A percentile compares a stretch with the other conserved stretches of the same genome.
These are phyloP conservation scores for Lojkania enalia DNA, from an alignment of 2,329 filamentous ascomycete species.

Conservation along the genomic window DNA sequence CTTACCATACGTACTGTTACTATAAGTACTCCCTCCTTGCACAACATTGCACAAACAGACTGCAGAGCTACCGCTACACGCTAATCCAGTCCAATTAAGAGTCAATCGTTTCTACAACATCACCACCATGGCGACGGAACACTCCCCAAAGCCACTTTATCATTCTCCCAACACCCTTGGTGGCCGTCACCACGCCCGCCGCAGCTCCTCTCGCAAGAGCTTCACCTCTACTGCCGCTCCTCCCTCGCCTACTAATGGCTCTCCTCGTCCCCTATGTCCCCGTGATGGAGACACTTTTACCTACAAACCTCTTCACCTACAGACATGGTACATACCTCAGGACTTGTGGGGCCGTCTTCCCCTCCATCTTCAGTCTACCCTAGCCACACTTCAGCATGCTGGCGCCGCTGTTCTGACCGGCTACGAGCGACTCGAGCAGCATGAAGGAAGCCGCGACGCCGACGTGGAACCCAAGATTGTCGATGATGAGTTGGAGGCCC, in stretches of 20 bases:
- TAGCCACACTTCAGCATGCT: slow-evolving; percentile 47
- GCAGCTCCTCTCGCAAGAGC: slow-evolving; percentile 33
- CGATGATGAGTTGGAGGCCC: slow-evolving; percentile 27
- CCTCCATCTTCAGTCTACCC: slow-evolving; percentile 31
- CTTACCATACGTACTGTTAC: too few species aligned
- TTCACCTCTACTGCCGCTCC: slow-evolving; percentile 24
- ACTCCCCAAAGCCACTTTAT: slow-evolving; percentile 25
- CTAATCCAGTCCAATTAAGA: too few species aligned
- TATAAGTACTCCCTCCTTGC: too few species aligned
- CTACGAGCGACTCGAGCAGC: slow-evolving; percentile 36
- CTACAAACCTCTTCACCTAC: slow-evolving; percentile 43
- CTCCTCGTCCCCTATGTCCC: slow-evolving; percentile 36
- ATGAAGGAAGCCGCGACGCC: slow-evolving; percentile 21
- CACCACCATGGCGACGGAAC: neutral
- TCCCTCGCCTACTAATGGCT: slow-evolving; percentile 25
- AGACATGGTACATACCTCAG: slow-evolving; percentile 44
- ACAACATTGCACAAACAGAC: slow-evolving; percentile 2
- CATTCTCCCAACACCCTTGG: slow-evolving; percentile 20
- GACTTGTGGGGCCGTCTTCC: slow-evolving; percentile 45
- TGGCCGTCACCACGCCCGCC: slow-evolving; percentile 22
- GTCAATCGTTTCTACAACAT: neutral
- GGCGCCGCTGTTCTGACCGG: slow-evolving; percentile 51
- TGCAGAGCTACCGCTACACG: too few species aligned
- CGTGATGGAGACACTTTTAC: slow-evolving; percentile 44
- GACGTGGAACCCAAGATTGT: slow-evolving; percentile 20